Evolutionary conservation across 805 yeast species (phyloP), one percentile per base, ranked within the genome.

Genomic region (Wickerhamomyces canadensis): DNA sequence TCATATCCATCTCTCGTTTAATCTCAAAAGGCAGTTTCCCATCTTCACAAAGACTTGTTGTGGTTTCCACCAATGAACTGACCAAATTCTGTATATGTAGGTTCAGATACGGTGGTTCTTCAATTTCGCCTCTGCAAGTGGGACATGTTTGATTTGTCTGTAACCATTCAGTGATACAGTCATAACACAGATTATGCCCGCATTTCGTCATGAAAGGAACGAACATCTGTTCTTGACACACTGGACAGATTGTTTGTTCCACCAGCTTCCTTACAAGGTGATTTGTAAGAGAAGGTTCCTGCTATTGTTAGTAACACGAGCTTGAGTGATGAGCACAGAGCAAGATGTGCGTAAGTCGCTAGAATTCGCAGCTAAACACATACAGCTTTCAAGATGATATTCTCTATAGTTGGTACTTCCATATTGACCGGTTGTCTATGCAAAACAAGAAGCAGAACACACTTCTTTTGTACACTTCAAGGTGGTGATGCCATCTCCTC

Each of bases 161-260:
- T 32, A 81, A 71, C 91, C 93, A 83, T 18, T 69, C 66, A 15
- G 64, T 60, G n/a, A 81, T 53, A 53, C 91, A 75, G 34, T 64
- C 72, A 52, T 83, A 83, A 57, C 91, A 84, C 48, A 76, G 82
- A 22, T 82, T 73, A 53, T 84, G 93, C 3, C 91, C 91, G 61
- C 93, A 84, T 11, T 65, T 56, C 0, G 78, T 64, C 48, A 75
- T 62, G 48, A 78, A 74, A 2, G 93, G 91, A 2, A 72, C 70
- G 44, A 67, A 71, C 82, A 83, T 76, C 34, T 72, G 59, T 36
- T 83, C 91, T 25, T 80, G 78, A 51, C 93, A 84, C 10, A 84
- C 69, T 6, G 81, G 67, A 52, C 93, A 84, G 24, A 52, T 34
- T 6, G 61, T 40, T 18, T 60, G 52, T 12, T 61, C 63, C 12